Base-by-base conservation (phyloP, 1,139 yeast genomes). In the Yamadazyma epiphylla region DNA sequence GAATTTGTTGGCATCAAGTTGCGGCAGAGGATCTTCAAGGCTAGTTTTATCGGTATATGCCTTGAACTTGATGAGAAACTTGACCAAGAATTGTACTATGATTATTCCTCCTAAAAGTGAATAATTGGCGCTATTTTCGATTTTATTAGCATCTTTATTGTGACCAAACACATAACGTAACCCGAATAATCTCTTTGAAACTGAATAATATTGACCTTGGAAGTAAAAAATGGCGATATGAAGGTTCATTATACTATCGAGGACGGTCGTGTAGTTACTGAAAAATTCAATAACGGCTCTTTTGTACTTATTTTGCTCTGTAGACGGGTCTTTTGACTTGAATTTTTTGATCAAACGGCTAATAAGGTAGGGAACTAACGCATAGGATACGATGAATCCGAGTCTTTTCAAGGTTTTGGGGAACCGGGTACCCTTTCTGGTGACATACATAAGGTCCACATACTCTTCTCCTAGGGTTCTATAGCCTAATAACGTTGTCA, bases 401-500 rank as follows among this genome's bases (percentile, higher is more conserved):
- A 76, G 28, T 35, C 81, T 58, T n/a, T 64, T 60, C 6, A 56
- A n/a, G 1, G 63, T 19, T 24, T 56, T 61, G 2, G 86, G 83
- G n/a, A 81, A 53, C 17, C 60, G 48, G 15, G 46, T 62, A 1
- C 80, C 86, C 31, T 55, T 58, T 36, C 68, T 64, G 36, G 53
- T 69, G 5, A 85, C 84, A 48, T 87, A 86, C 13, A 82, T 63
- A 35, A 89, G 62, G 55, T 89, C 96, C 12, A 89, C 91, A 53
- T 89, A 89, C 55, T 91, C 97, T 52, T 89, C 97, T 0, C 98
- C 98, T 20, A 89, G 60, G 0, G 97, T 89, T 34, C 94, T 66
- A 4, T 86, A 77, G 0, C 94, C 91, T 4, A 76, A 39, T 11
- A 83, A 54, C 0, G 96, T 87, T 0, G 96, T 89, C 22, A 86